Percentiles rank a stretch among this genome's conserved stretches.
Conservation (phyloP, 2,329 filamentous ascomycete genomes). For the Blumeriella jaapii region DNA sequence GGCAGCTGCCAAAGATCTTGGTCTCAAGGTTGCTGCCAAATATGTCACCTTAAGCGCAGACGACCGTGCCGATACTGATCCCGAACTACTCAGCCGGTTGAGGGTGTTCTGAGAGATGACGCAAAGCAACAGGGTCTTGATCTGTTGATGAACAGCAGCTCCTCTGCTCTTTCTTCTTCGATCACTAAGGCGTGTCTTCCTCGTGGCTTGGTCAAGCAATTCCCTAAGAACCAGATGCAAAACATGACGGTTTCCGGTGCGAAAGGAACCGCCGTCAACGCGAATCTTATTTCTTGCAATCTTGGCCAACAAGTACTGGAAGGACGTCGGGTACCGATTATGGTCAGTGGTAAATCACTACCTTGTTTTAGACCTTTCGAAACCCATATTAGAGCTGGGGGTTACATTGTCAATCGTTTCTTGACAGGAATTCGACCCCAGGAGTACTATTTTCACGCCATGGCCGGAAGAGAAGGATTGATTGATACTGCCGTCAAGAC, state of each 20-base stretch:
- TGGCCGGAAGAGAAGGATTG: slow-evolving; percentile 95
- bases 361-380: slow-evolving; percentile 92
- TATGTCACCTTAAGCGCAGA: slow-evolving; percentile 74
- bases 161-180: slow-evolving; percentile 58
- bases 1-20: slow-evolving; percentile 53
- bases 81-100: slow-evolving; percentile 68
- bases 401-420: slow-evolving; percentile 92
- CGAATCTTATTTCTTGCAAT: slow-evolving; percentile 95
- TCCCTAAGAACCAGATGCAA: slow-evolving; percentile 98
- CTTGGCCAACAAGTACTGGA: slow-evolving; percentile 94
- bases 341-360: slow-evolving; percentile 95
- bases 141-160: slow-evolving; percentile 65
- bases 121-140: slow-evolving; percentile 86
- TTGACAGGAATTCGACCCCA: slow-evolving; percentile 95
- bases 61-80: slow-evolving; percentile 49
- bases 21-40: slow-evolving; percentile 68
- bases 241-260: slow-evolving; percentile 95
- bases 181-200: slow-evolving; percentile 76
- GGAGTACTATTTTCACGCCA: slow-evolving; percentile 98
- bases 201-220: slow-evolving; percentile 72
- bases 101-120: slow-evolving; percentile 85
- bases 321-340: slow-evolving; percentile 84
- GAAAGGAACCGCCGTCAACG: slow-evolving; percentile 87
- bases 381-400: slow-evolving; percentile 76
- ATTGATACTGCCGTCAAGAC: slow-evolving; percentile 99